Base-by-base conservation (phyloP, 495 filamentous ascomycete genomes). In the Penicillium paxilli region DNA sequence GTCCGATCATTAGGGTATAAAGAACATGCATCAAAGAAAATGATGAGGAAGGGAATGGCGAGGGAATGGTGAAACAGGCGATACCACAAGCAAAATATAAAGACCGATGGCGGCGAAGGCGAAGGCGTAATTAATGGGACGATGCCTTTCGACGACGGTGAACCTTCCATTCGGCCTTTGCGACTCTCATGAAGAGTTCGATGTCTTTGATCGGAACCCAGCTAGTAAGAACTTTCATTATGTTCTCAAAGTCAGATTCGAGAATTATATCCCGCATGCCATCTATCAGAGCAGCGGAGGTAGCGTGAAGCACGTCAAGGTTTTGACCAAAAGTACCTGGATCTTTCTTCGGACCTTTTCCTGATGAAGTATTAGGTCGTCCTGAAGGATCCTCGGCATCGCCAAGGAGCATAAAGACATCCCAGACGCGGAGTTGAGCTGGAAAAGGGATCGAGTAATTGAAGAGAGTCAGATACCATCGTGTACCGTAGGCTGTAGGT, bases 401-500 rank as follows among this genome's bases (percentile, higher is more conserved):
- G 40, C 94, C 94, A 21, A 99, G 85, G 2, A 99, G 86, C 89
- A 99, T 92, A 72, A 99, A 98, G 1, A 96, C 90, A 63, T 99
- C 94, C 94, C 94, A 99, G 5, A 99, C 90, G 44, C 94, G 87
- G n/a, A 99, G 87, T 65, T 99, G 94, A 9, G 95, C 95, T 0
- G 90, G 82, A 63, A 98, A 99, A 2, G 94, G 94, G 53, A 99
- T 91, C 16, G 90, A 95, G 58, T 97, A 88, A 72, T 97, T 97
- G 79, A 99, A 99, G 5, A 99, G 81, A 2, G 94, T 99, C 24
- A 99, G 80, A 66, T 99, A 99, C 94, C 94, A 99, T 23, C 92
- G 79, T 1, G 93, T 97, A 25, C 92, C 95, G 67, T 97, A 99
- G 19, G 92, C 86, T 5, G 92, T 99, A 16, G 92, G 83, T 37